Evolutionary conservation across 2,329 filamentous ascomycete species (phyloP).

Genomic region (Penicillium sp.): DNA sequence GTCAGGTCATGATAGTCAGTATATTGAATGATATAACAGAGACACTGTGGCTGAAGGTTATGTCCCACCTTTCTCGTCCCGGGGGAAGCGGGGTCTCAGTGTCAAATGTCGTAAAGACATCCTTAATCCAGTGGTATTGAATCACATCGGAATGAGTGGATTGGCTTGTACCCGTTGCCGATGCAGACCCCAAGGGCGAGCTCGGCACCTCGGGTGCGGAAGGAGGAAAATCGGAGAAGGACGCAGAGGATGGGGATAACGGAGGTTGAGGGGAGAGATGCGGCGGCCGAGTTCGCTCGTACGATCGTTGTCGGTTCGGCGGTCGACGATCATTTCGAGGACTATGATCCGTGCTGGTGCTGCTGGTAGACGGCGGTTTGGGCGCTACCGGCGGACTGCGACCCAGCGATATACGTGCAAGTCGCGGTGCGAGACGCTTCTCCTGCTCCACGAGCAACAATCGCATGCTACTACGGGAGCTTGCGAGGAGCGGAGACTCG

Average conservation of each 20-base stretch:
- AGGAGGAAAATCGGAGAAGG: slow-evolving; percentile 34
- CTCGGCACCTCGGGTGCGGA: slow-evolving; percentile 35
- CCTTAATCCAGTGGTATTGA: slow-evolving; percentile 46
- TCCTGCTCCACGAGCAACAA: slow-evolving; percentile 34
- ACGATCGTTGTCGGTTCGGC: slow-evolving; percentile 37
- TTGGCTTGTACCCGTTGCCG: slow-evolving; percentile 29
- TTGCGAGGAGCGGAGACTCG: slow-evolving; percentile 29
- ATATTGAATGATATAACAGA: neutral
- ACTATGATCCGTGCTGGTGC: slow-evolving; percentile 31
- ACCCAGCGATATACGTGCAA: slow-evolving; percentile 31
- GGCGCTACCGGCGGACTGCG: slow-evolving; percentile 25
- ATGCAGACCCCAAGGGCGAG: slow-evolving; percentile 37
- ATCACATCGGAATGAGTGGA: slow-evolving; percentile 32
- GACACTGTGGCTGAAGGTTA: neutral
- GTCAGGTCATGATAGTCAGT: slow-evolving; percentile 4
- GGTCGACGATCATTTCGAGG: slow-evolving; percentile 29
- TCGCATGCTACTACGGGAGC: slow-evolving; percentile 30
- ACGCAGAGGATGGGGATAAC: slow-evolving; percentile 31
- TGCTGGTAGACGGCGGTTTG: slow-evolving; percentile 28
- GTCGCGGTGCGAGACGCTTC: slow-evolving; percentile 28
- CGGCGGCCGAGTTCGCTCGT: slow-evolving; percentile 36
- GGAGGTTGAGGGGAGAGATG: slow-evolving; percentile 31
- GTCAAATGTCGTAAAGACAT: slow-evolving; percentile 37
- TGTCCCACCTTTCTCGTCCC: slow-evolving; percentile 34
- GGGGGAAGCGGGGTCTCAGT: slow-evolving; percentile 34